These are phyloP conservation scores for Penicillium ochrochloron DNA, from an alignment of 495 filamentous ascomycete genomes.

Conservation along the genomic window DNA sequence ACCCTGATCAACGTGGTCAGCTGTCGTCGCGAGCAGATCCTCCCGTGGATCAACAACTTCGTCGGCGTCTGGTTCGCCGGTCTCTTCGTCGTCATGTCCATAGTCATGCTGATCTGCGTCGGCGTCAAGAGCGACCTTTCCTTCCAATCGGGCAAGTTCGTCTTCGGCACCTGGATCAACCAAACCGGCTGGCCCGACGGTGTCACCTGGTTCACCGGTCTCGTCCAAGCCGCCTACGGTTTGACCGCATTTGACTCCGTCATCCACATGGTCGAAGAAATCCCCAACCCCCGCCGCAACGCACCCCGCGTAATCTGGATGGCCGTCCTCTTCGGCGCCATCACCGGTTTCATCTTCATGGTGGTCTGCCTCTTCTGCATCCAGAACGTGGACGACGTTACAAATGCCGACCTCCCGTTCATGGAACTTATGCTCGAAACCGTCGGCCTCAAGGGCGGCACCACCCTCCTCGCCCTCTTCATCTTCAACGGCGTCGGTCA, in stretches of 20 bases:
- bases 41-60: slow-evolving; percentile 54
- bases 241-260: slow-evolving; percentile 68
- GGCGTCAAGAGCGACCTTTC: slow-evolving; percentile 40
- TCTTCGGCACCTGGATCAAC: slow-evolving; percentile 63
- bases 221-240: slow-evolving; percentile 64
- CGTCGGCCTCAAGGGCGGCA: slow-evolving; percentile 42
- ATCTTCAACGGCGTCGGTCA: slow-evolving; percentile 55
- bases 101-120: slow-evolving; percentile 50
- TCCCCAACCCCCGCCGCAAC: slow-evolving; percentile 47
- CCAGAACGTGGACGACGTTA: slow-evolving; percentile 62
- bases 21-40: slow-evolving; percentile 49
- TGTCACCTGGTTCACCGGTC: slow-evolving; percentile 64
- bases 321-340: slow-evolving; percentile 51
- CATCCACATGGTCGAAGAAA: slow-evolving; percentile 63
- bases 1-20: slow-evolving; percentile 50
- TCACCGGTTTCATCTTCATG: slow-evolving; percentile 72
- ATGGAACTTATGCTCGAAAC: slow-evolving; percentile 51
- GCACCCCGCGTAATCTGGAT: slow-evolving; percentile 49
- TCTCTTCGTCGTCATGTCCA: slow-evolving; percentile 48
- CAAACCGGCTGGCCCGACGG: slow-evolving; percentile 66
- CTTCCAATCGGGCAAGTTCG: slow-evolving; percentile 53
- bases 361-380: slow-evolving; percentile 77
- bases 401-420: slow-evolving; percentile 53
- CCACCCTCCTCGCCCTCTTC: slow-evolving; percentile 48
- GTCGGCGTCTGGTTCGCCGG: slow-evolving; percentile 53